phyloP scores from a whole-genome alignment of 495 filamentous ascomycete species.

The Penicillium simplicissimum region DNA sequence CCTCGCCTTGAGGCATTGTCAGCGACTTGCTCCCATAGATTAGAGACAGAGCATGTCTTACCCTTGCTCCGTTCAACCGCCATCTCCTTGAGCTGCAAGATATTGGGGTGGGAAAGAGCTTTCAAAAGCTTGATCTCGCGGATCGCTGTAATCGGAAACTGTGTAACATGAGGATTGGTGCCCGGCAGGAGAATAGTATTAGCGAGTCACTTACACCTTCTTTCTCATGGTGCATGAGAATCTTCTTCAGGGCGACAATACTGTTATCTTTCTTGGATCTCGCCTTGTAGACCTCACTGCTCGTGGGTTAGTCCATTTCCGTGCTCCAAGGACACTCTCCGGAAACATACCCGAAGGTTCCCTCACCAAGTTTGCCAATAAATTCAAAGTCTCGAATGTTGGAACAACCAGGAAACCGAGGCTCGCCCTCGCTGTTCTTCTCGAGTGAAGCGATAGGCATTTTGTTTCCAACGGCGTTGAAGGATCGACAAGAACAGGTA shows the following conservation, averaged over 20 bases:
- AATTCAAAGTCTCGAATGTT: constrained; percentile 87
- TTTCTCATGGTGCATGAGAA: constrained; percentile 94
- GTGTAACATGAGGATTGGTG: constrained; percentile 10
- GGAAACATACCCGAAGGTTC: constrained; percentile 83
- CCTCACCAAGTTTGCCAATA: constrained; percentile 90
- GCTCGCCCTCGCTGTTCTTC: constrained; percentile 37
- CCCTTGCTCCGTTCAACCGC: constrained; percentile 80
- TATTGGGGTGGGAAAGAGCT: constrained; percentile 84
- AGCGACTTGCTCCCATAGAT: constrained; percentile 3
- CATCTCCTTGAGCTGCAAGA: constrained; percentile 91
- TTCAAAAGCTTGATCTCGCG: constrained; percentile 98
- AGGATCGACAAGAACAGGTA: neutral
- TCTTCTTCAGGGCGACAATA: constrained; percentile 90
- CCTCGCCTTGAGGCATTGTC: constrained; percentile 54
- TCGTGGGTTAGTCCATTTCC: constrained; percentile 8
- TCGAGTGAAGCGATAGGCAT: constrained; percentile 42
- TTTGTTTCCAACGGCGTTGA: constrained; percentile 5
- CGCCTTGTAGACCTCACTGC: constrained; percentile 88
- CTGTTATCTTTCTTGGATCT: constrained; percentile 69
- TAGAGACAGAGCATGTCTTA: constrained; percentile 27
- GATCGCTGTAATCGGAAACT: constrained; percentile 96
- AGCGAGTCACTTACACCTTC: constrained; percentile 67
- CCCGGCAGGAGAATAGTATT: neutral
- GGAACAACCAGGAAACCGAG: constrained; percentile 78
- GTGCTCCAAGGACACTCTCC: neutral